A percentile compares a stretch with the other conserved stretches of the same genome.
Conservation (phyloP, 2,329 filamentous ascomycete genomes). For the Claviceps sp. region DNA sequence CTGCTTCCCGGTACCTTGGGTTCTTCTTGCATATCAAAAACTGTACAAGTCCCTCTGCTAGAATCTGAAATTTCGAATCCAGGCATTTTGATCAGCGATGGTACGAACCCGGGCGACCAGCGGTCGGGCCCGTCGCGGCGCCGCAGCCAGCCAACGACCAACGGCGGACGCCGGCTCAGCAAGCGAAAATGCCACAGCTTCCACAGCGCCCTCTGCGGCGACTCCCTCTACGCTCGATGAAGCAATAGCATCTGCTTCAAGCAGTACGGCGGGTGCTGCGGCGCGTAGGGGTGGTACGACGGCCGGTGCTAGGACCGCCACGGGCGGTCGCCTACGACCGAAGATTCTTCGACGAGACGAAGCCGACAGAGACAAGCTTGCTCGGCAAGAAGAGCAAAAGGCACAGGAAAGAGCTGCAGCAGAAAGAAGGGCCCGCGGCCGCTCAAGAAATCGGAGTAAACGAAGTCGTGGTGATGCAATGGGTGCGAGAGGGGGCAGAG, state of each 20-base stretch:
- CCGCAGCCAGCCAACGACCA: constrained; percentile 11
- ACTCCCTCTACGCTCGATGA: constrained; percentile 9
- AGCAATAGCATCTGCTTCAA: constrained; percentile 9
- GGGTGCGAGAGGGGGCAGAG: constrained; percentile 26
- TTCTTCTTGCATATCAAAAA: no score
- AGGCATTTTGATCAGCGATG: constrained; percentile 12
- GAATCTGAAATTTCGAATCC: neutral
- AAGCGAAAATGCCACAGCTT: constrained; percentile 10
- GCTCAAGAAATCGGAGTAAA: constrained; percentile 27
- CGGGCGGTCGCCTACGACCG: constrained; percentile 30
- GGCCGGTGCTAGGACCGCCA: constrained; percentile 22
- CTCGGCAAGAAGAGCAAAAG: constrained; percentile 30
- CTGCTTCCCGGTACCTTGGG: neutral
- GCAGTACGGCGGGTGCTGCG: constrained; percentile 12
- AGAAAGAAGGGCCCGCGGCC: constrained; percentile 24
- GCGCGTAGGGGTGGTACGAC: constrained; percentile 21
- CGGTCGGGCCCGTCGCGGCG: constrained; percentile 20
- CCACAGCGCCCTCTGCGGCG: constrained; percentile 8
- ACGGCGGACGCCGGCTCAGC: constrained; percentile 14
- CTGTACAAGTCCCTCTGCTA: neutral
- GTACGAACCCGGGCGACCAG: constrained; percentile 19
- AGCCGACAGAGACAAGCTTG: constrained; percentile 32
- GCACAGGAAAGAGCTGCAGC: constrained; percentile 26
- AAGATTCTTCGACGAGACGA: constrained; percentile 37
- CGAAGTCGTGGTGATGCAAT: constrained; percentile 31